Base-by-base conservation (phyloP, 2,329 filamentous ascomycete genomes). In the Zalaria obscura region DNA sequence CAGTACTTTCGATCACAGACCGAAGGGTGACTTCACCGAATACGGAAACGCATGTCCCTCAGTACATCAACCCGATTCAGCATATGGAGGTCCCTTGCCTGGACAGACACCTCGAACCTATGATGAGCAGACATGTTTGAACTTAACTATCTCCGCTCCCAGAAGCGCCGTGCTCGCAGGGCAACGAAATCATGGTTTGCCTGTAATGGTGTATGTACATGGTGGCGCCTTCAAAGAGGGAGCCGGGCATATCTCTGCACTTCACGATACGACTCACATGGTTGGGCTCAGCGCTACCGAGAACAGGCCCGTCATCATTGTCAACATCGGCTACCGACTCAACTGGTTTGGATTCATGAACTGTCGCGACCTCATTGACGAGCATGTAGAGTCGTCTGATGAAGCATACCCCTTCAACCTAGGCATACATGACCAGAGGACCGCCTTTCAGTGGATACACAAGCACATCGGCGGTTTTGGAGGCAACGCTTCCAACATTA, bases 151-250 rank as follows among this genome's bases (percentile, higher is more conserved):
- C 45, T 50, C 5, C 46, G 28, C 18, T 43, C 8, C 35, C 32
- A n/a, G 42, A 52, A 36, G 6, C 52, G 45, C 1, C 39, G 29
- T 0, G 41, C 49, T 33, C 26, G 11, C 27, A 6, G 27, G 37
- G 4, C 52, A 55, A 10, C 7, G n/a, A n/a, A 7, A 32, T 2
- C 29, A 7, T 3, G 62, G 61, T 4, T 54, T 73, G 3, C 72
- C 71, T 0, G 69, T 74, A 0, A 59, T 72, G 33, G 60, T 70
- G 2, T 72, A 70, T 45, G 62, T 75, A 4, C 70, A 75, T 44
- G 72, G 72, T 0, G 70, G 71, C 6, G 70, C 65, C 0, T 66
- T 70, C 38, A 54, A 56, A 3, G 59, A 66, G 3, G 71, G 70
- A 2, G 67, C 68, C 3, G 69, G 64, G 7, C 29, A 32, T 36